Evolutionary conservation across 306 rosid species (phyloP), one percentile per base, ranked within the genome.

Genomic region (Castanea crenata): DNA sequence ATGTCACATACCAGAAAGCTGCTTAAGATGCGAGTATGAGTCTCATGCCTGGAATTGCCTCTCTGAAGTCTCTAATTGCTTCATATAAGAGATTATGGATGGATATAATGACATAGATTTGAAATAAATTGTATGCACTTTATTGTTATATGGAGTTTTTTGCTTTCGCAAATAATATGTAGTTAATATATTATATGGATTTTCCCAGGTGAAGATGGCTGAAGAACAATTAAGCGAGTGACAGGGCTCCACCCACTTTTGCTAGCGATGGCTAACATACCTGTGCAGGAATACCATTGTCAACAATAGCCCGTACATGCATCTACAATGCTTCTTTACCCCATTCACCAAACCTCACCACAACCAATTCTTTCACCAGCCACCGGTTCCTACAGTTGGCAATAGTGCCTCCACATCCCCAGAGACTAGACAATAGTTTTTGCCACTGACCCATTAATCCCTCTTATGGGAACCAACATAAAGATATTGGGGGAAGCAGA

Each of bases 171-270:
- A 6, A 65, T 9, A 16, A 65, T 65, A 65, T 65, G 9, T 6
- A 2, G 16, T 58, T 74, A n/a, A 38, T 49, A 10, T 54, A 25
- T n/a, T 12, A 9, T 55, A 73, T 73, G 61, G n/a, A 46, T 51
- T 9, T 51, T 78, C 72, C 34, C 81, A 88, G 92, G 92, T 88
- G 80, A 88, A 88, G 82, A 84, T 88, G 92, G 86, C 86, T 14
- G 92, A 88, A 79, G 92, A 88, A 81, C 79, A 83, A 85, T 88
- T 27, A 88, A 86, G 71, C 69, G 88, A 80, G 86, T 84, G 76
- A 88, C 90, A 57, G 89, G 89, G 29, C 69, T 88, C 78, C 86
- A 78, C 44, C 90, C 89, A 2, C 79, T 88, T 38, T 81, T 79
- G 80, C 83, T 79, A 25, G 88, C 88, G 8, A 80, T 86, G 87